Base-by-base conservation (phyloP, 177 flowering plant species). In the Vitis hybrid region DNA sequence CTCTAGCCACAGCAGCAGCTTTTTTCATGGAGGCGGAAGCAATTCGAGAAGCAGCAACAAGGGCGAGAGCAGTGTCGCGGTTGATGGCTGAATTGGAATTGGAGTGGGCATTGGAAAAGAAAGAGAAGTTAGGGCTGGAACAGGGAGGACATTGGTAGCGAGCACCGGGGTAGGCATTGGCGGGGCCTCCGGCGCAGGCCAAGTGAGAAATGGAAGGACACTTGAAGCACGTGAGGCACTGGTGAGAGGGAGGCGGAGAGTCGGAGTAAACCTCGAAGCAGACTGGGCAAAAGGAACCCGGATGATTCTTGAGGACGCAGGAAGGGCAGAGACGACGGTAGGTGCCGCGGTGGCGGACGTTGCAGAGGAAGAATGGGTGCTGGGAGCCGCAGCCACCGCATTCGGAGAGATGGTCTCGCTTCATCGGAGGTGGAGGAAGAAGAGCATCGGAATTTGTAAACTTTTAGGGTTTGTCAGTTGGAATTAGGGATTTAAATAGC, bases 31-130 rank as follows among this genome's bases (percentile, higher is more conserved):
- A 82, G 1, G 63, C 52, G 1, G 82, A 18, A 14, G 95, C 78
- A 18, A 90, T 87, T 76, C 53, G 78, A 11, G 89, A 84, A 3
- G 95, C 92, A 27, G 85, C 81, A 10, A 85, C 72, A 41, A 90
- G 69, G 4, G 64, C 80, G 65, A 67, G 65, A 3, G 92, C 83
- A 0, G 77, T 59, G 18, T 12, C n/a, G 32, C 10, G 21, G 3
- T 49, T 67, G 63, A 56, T 50, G 56, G 49, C 46, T 50, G 59
- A 3, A n/a, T 48, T 49, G n/a, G 74, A 49, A 13, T 57, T 65
- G 70, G 46, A 7, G 46, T 7, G 46, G 46, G 46, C 46, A 35
- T 35, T 35, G 46, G 46, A 35, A 7, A 85, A 82, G 62, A 78
- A 73, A 2, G 69, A 32, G 66, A 78, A 79, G 15, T 59, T 67